Conservation (phyloP, 179 eudicot species). For the Spergularia azorica region DNA sequence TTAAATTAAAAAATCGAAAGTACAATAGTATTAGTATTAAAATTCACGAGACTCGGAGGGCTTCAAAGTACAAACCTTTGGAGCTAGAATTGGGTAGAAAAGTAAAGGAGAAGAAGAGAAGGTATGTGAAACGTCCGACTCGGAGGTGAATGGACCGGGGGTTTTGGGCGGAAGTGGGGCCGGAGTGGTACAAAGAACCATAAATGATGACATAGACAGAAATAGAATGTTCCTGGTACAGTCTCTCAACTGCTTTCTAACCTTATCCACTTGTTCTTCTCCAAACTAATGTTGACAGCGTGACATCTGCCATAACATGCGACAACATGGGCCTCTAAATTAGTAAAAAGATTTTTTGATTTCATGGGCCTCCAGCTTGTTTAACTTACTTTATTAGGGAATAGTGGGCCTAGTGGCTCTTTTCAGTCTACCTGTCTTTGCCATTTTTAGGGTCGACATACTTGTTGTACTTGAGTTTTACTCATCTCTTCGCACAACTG, state of each 20-base stretch:
- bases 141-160: no score
- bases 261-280: conserved; percentile 26
- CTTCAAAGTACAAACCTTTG: no score
- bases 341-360: not conserved
- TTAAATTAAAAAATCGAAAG: no score
- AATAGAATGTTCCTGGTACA: conserved; percentile 14
- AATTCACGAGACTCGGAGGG: no score
- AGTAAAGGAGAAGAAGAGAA: no score
- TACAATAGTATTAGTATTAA: no score
- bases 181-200: no score
- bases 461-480: not conserved
- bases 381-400: not conserved
- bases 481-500: not conserved
- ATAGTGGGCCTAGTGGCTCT: not conserved
- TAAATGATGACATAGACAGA: conserved; percentile 14
- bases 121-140: no score
- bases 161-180: no score
- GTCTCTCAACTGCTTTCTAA: conserved; percentile 20
- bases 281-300: not conserved
- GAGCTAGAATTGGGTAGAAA: no score
- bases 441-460: not conserved
- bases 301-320: not conserved
- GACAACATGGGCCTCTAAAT: not conserved
- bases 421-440: not conserved
- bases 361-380: not conserved